Conservation (phyloP, 2,329 filamentous ascomycete genomes). For the Cladophialophora psammophila region DNA sequence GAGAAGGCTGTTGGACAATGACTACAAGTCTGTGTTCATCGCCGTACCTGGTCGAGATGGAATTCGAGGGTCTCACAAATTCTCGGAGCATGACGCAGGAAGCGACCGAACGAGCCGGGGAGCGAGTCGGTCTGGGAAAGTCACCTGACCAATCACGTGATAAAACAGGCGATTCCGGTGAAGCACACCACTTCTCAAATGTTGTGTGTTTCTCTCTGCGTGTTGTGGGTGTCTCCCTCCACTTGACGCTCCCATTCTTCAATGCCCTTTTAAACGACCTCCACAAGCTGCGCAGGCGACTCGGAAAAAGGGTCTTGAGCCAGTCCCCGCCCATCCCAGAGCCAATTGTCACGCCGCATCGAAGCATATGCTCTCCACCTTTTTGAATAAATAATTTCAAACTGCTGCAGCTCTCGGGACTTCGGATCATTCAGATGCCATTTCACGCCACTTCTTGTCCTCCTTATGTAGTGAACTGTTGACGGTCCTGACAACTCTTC, state of each 20-base stretch:
- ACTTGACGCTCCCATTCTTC: background rate
- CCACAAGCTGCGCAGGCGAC: constrained; percentile 3
- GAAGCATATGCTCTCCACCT: constrained; percentile 16
- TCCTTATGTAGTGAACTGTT: constrained; percentile 3
- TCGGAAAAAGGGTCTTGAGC: background rate
- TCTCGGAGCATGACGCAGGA: background rate
- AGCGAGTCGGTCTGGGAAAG: background rate
- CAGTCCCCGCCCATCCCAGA: constrained; percentile 3
- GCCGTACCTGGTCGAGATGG: background rate
- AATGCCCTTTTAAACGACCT: background rate
- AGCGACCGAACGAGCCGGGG: background rate
- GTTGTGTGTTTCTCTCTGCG: background rate
- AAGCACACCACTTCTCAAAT: constrained; percentile 5
- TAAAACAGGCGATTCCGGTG: background rate
- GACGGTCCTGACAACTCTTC: background rate
- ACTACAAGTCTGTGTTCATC: background rate
- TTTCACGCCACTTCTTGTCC: constrained; percentile 21
- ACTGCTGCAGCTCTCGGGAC: constrained; percentile 7
- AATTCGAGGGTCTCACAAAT: background rate
- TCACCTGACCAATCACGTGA: background rate
- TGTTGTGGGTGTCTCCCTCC: background rate
- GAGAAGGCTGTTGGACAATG: background rate
- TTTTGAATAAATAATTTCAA: constrained; percentile 19
- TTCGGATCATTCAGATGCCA: constrained; percentile 18
- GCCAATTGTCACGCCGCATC: background rate